Conservation (phyloP, 2,329 filamentous ascomycete species). For the Hymenotorrendiella dingleyae region DNA sequence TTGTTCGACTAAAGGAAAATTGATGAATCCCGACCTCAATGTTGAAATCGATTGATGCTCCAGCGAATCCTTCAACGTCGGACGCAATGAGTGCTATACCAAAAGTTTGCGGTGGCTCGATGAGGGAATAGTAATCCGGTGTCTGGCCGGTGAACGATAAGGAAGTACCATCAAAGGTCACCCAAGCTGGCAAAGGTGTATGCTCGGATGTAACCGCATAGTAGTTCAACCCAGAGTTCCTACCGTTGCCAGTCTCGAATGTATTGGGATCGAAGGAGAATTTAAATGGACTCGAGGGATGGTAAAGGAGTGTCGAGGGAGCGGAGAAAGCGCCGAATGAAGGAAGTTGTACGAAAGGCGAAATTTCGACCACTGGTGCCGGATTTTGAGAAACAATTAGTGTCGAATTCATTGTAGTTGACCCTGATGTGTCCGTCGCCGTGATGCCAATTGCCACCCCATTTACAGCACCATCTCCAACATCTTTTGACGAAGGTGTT, state of each 20-base stretch:
- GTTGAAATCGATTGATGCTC: slow-evolving; percentile 58
- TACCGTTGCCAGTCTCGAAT: slow-evolving; percentile 49
- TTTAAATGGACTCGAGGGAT: slow-evolving; percentile 46
- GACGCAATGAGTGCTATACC: slow-evolving; percentile 70
- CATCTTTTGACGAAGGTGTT: slow-evolving; percentile 52
- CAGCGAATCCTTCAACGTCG: slow-evolving; percentile 72
- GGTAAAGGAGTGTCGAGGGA: slow-evolving; percentile 52
- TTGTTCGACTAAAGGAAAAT: slow-evolving; percentile 55
- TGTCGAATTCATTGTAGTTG: slow-evolving; percentile 58
- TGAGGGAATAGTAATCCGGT: slow-evolving; percentile 56
- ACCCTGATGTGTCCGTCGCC: slow-evolving; percentile 62
- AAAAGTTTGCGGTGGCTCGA: slow-evolving; percentile 66
- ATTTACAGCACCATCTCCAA: slow-evolving; percentile 48
- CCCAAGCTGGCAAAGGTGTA: slow-evolving; percentile 81
- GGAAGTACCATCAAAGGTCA: slow-evolving; percentile 60
- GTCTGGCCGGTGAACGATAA: slow-evolving; percentile 67
- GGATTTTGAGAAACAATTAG: slow-evolving; percentile 60
- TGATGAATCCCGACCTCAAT: slow-evolving; percentile 67
- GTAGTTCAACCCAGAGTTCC: slow-evolving; percentile 52
- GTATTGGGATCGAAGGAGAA: slow-evolving; percentile 52
- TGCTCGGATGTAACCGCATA: slow-evolving; percentile 72
- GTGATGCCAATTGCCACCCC: slow-evolving; percentile 51
- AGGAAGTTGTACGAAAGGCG: slow-evolving; percentile 52
- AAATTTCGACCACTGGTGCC: slow-evolving; percentile 48
- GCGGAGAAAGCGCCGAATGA: slow-evolving; percentile 53